A percentile compares a stretch with the other conserved stretches of the same genome.
These are phyloP conservation scores for Clitoria ternatea DNA, from an alignment of 306 rosid species.

Conservation along the genomic window DNA sequence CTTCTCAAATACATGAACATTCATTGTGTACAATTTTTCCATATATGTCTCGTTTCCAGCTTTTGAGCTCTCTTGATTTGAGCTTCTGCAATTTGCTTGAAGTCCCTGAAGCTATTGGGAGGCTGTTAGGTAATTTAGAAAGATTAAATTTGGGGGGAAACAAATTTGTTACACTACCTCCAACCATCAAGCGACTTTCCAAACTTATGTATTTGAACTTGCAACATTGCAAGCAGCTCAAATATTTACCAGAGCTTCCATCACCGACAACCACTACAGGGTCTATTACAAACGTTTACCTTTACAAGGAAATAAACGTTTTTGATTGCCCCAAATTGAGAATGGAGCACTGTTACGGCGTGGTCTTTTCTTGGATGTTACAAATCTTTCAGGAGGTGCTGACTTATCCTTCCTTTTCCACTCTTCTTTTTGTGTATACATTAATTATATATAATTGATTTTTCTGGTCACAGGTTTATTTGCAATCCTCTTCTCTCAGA, in stretches of 20 bases:
- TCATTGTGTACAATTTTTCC: not conserved
- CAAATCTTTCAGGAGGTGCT: not conserved
- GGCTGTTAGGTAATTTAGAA: not conserved
- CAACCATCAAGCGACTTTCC: not conserved
- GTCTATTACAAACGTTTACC: too few relatives aligned
- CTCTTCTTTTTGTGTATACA: not conserved
- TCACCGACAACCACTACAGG: not conserved
- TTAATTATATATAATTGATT: not conserved
- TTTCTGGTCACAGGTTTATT: too few relatives aligned
- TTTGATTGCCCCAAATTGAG: constrained; percentile 1
- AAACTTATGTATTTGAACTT: not conserved
- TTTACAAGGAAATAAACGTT: not conserved
- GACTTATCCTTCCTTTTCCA: not conserved
- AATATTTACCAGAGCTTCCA: not conserved
- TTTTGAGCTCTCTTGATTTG: too few relatives aligned
- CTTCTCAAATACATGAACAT: not conserved
- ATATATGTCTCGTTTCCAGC: too few relatives aligned
- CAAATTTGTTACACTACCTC: constrained; percentile 1
- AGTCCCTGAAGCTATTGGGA: constrained; percentile 11
- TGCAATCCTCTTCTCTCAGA: too few relatives aligned
- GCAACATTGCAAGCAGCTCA: not conserved
- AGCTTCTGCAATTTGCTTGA: too few relatives aligned
- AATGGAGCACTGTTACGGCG: not conserved
- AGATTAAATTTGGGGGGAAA: not conserved
- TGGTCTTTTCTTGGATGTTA: not conserved